Percentiles rank a stretch among this genome's conserved stretches.
Conservation (phyloP, 108 stramenopile genomes). For the Conticribra weissflogii region DNA sequence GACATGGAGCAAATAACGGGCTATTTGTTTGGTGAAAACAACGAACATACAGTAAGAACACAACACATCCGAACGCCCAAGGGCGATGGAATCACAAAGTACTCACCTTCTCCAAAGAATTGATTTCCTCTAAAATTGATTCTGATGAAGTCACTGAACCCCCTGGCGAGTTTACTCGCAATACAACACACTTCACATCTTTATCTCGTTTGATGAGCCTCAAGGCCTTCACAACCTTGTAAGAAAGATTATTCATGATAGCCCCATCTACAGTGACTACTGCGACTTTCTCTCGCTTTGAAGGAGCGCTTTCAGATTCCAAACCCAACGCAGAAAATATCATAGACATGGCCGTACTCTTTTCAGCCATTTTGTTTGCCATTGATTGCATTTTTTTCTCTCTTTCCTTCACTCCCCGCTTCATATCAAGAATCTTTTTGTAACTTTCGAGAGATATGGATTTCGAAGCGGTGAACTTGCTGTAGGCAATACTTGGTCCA, state of each 20-base stretch:
- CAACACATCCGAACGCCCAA: not conserved
- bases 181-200: constrained; percentile 63
- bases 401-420: constrained; percentile 16
- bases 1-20: constrained; percentile 72
- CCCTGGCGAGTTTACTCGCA: constrained; percentile 76
- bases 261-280: constrained; percentile 62
- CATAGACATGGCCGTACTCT: constrained; percentile 30
- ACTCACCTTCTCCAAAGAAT: constrained; percentile 54
- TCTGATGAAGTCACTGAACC: constrained; percentile 76
- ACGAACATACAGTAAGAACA: not conserved
- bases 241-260: constrained; percentile 56
- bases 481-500: constrained; percentile 20
- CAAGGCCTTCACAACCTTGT: constrained; percentile 49
- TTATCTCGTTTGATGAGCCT: constrained; percentile 60
- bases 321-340: constrained; percentile 37
- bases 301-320: constrained; percentile 2
- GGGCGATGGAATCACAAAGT: not conserved
- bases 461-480: constrained; percentile 40
- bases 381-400: constrained; percentile 27
- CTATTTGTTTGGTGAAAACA: constrained; percentile 1
- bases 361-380: constrained; percentile 38
- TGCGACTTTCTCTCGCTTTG: constrained; percentile 57
- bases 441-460: constrained; percentile 30
- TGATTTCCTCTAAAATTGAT: constrained; percentile 65
- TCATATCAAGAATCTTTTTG: constrained; percentile 37